phyloP scores from a whole-genome alignment of 2,329 filamentous ascomycete species.

The Hypoxylon sp. region DNA sequence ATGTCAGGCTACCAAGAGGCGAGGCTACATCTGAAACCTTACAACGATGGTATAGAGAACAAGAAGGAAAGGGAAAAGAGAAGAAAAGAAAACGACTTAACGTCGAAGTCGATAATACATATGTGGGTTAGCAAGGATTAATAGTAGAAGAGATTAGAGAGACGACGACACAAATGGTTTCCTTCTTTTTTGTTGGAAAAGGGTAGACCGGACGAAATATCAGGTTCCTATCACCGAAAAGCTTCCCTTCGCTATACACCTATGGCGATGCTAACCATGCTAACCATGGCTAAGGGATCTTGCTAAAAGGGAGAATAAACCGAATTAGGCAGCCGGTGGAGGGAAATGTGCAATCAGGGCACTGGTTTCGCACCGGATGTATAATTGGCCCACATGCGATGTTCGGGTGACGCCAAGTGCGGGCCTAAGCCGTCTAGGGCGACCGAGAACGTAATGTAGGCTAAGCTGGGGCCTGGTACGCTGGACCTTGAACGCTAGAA shows the following conservation, averaged over 20 bases:
- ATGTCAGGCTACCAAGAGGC: slow-evolving; percentile 43
- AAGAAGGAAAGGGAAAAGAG: no score
- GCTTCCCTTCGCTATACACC: slow-evolving; percentile 24
- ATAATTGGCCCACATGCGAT: slow-evolving; percentile 45
- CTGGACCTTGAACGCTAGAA: slow-evolving; percentile 32
- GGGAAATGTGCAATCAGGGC: slow-evolving; percentile 41
- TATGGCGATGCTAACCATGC: slow-evolving; percentile 6
- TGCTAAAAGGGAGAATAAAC: slow-evolving; percentile 20
- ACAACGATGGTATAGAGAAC: slow-evolving; percentile 6
- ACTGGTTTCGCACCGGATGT: no score
- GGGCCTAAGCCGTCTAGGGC: slow-evolving; percentile 44
- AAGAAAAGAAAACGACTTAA: slow-evolving; percentile 5
- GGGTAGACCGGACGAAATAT: slow-evolving; percentile 29
- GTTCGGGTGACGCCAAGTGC: slow-evolving; percentile 43
- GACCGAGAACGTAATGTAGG: slow-evolving; percentile 43
- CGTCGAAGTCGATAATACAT: slow-evolving; percentile 17
- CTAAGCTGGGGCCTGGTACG: neutral
- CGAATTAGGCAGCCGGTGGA: slow-evolving; percentile 47
- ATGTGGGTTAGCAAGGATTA: neutral
- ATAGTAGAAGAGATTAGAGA: neutral
- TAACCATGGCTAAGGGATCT: no score
- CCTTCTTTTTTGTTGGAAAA: slow-evolving; percentile 15
- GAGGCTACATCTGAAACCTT: slow-evolving; percentile 42
- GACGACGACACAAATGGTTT: slow-evolving; percentile 9
- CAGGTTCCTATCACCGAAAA: slow-evolving; percentile 36